Evolutionary conservation across 805 yeast genomes (phyloP).

Genomic region (Wickerhamomyces tratensis): DNA sequence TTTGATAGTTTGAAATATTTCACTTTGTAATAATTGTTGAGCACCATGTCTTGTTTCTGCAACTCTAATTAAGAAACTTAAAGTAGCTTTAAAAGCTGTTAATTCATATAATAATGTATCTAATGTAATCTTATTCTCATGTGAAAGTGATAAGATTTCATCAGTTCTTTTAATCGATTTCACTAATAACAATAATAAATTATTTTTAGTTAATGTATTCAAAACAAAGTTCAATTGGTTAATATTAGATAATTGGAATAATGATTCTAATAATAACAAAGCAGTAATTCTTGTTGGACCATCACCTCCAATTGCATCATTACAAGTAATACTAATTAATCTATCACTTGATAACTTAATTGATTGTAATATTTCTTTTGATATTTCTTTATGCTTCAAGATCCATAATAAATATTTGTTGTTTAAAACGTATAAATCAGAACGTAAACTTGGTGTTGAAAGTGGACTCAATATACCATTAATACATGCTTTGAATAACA

Average conservation of each 20-base stretch:
- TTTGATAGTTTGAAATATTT: conserved; percentile 53
- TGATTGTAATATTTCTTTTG: conserved; percentile 40
- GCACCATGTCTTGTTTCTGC: conserved; percentile 78
- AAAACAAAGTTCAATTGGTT: conserved; percentile 46
- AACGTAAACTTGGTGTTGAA: conserved; percentile 57
- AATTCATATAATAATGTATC: conserved; percentile 60
- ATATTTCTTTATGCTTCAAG: conserved; percentile 28
- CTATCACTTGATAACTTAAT: conserved; percentile 51
- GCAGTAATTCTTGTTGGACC: conserved; percentile 71
- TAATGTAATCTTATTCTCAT: conserved; percentile 30
- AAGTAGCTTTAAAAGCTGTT: conserved; percentile 64
- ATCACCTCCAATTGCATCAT: conserved; percentile 74
- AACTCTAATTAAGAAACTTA: conserved; percentile 61
- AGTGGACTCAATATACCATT: conserved; percentile 64
- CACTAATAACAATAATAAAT: conserved; percentile 55
- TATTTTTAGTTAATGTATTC: conserved; percentile 52
- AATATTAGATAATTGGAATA: conserved; percentile 44
- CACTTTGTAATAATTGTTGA: conserved; percentile 62
- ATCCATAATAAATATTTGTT: conserved; percentile 54
- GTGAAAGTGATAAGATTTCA: conserved; percentile 35
- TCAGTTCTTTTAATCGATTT: conserved; percentile 64
- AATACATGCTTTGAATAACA: conserved; percentile 65
- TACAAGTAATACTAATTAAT: conserved; percentile 55
- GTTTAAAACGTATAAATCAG: conserved; percentile 70
- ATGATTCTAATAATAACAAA: conserved; percentile 60